Base-by-base conservation (phyloP, 2,329 filamentous ascomycete genomes). In the Periconia digitata region DNA sequence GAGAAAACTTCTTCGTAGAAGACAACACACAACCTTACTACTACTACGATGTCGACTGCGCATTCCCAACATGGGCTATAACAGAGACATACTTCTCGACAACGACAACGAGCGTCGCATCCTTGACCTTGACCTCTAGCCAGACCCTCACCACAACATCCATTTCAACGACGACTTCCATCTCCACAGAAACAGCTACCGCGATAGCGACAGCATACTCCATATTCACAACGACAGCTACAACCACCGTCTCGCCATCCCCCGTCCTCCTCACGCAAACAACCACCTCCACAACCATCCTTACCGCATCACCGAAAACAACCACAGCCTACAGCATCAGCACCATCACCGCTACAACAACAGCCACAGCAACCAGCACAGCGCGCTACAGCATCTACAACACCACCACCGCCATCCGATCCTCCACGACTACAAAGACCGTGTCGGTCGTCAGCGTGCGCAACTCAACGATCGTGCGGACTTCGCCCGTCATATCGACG, bases 21-120 rank as follows among this genome's bases (percentile, higher is more conserved):
- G 54, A 61, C 18, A 32, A n/a, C 10, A 43, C 45, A 0, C 42
- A 50, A 17, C 47, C 53, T 13, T 59, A 59, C 45, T 59, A 48
- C 23, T 61, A 58, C 40, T 61, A 61, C 40, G 53, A 61, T 34
- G 47, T 59, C 21, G 49, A 45, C 29, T 61, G 54, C 39, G 37
- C 36, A 1, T 55, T 60, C 16, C 58, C 54, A 6, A 15, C 47
- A 0, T 60, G 47, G 27, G 49, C 46, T 8, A 40, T 40, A 2
- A 40, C 38, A 8, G 22, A 40, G 16, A 40, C 22, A 3, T 27
- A 40, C 38, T 3, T 40, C 38, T 24, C 18, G 7, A 21, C 37
- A 18, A 39, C 22, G 2, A 40, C 13, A 15, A 40, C 21, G 8
- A 27, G 13, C 21, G 13, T 21, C 38, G n/a, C 38, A 8, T 16